Percentiles rank a stretch among this genome's conserved stretches.
These are phyloP conservation scores for Phlyctochytrium planicorne DNA, from an alignment of 192 early-diverging fungal genomes.

Conservation along the genomic window DNA sequence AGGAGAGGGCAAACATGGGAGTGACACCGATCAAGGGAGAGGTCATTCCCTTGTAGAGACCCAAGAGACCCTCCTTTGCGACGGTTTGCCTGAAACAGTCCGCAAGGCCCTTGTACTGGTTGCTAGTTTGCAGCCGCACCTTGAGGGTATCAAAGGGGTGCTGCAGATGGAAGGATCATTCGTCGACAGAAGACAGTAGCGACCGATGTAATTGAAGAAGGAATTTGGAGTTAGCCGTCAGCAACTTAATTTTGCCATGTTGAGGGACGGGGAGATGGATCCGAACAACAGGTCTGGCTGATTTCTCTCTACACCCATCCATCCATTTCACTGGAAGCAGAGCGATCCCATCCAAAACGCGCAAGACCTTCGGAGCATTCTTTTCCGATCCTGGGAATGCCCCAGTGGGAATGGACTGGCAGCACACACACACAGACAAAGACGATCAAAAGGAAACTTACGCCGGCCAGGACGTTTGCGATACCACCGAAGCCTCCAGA, in stretches of 20 bases:
- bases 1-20: constrained; percentile 92
- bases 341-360: too few relatives aligned
- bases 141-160: constrained; percentile 75
- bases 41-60: constrained; percentile 94
- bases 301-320: too few relatives aligned
- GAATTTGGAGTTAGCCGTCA: neutral
- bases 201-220: too few relatives aligned
- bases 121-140: constrained; percentile 92
- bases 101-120: constrained; percentile 80
- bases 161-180: neutral
- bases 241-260: neutral
- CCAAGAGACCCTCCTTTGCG: constrained; percentile 84
- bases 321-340: too few relatives aligned
- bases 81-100: constrained; percentile 92
- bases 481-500: constrained; percentile 92
- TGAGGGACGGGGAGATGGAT: neutral
- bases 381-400: too few relatives aligned
- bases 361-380: too few relatives aligned
- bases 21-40: constrained; percentile 92
- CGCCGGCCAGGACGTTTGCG: constrained; percentile 70
- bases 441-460: too few relatives aligned
- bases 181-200: neutral
- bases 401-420: too few relatives aligned
- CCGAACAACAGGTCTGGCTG: too few relatives aligned
- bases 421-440: too few relatives aligned